These are phyloP conservation scores for Monilinia fructigena DNA, from an alignment of 2,329 filamentous ascomycete genomes.

Conservation along the genomic window DNA sequence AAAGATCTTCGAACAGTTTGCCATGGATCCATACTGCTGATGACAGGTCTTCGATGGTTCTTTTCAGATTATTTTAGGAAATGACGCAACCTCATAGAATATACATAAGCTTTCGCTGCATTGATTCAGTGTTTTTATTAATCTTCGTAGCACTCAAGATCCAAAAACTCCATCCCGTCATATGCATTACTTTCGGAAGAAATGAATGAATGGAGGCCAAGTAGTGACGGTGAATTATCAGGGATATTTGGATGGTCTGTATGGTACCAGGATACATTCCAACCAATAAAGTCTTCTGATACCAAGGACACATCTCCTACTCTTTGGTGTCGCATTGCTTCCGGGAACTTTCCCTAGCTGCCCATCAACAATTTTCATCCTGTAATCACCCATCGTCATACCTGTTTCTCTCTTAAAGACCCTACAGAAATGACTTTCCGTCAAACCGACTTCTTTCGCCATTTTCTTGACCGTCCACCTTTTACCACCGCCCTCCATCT, in stretches of 20 bases:
- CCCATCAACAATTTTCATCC: background rate
- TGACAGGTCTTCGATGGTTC: too few relatives aligned
- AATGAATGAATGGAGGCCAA: background rate
- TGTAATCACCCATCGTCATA: conserved; percentile 24
- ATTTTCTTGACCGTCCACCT: conserved; percentile 47
- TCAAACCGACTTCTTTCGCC: conserved; percentile 52
- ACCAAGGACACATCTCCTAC: background rate
- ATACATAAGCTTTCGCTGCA: too few relatives aligned
- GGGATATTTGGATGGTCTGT: too few relatives aligned
- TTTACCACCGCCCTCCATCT: background rate
- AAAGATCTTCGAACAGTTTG: too few relatives aligned
- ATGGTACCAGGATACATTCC: background rate
- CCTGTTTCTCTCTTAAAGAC: conserved; percentile 52
- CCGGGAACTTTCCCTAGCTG: background rate
- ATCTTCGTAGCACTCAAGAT: background rate
- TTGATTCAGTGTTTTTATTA: background rate
- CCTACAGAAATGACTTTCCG: conserved; percentile 58
- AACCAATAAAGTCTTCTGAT: background rate
- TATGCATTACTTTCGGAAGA: background rate
- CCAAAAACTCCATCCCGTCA: conserved; percentile 9
- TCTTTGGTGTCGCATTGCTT: too few relatives aligned
- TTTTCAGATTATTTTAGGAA: too few relatives aligned
- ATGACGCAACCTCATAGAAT: too few relatives aligned
- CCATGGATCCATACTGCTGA: too few relatives aligned
- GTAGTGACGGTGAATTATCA: background rate